Percentiles rank a stretch among this genome's conserved stretches.
Conservation (phyloP, 1,139 yeast genomes). For the Pichia sp. region DNA sequence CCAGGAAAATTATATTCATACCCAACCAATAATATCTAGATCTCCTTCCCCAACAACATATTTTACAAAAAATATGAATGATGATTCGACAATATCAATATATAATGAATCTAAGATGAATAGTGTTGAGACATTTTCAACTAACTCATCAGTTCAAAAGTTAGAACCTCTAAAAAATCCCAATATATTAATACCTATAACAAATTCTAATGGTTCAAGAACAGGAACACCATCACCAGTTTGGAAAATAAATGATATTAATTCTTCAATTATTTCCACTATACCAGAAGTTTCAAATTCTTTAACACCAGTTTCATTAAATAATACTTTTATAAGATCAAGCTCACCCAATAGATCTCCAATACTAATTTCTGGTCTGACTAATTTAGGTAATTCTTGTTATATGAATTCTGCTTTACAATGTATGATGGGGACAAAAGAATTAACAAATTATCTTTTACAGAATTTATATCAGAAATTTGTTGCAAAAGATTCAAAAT, state of each 20-base stretch:
- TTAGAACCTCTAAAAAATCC: neutral
- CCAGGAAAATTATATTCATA: constrained; percentile 6
- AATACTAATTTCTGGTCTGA: constrained; percentile 51
- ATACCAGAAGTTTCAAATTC: neutral
- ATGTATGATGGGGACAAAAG: constrained; percentile 49
- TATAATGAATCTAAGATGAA: neutral
- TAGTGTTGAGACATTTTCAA: neutral
- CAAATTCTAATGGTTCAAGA: neutral
- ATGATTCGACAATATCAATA: neutral
- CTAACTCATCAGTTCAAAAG: neutral
- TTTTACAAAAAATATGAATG: neutral
- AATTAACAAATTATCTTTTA: constrained; percentile 36
- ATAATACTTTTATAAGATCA: neutral
- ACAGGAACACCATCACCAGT: neutral
- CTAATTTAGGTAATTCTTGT: constrained; percentile 67
- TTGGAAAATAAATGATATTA: neutral
- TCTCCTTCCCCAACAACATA: constrained; percentile 10
- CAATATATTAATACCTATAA: neutral
- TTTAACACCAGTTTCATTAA: neutral
- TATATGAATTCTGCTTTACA: constrained; percentile 68
- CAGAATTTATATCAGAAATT: constrained; percentile 59
- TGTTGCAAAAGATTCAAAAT: constrained; percentile 65
- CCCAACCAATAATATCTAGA: constrained; percentile 6
- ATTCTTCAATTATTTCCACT: neutral
- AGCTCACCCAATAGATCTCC: neutral